Evolutionary conservation across 2,329 filamentous ascomycete species (phyloP).

Genomic region (Apiospora koreana): DNA sequence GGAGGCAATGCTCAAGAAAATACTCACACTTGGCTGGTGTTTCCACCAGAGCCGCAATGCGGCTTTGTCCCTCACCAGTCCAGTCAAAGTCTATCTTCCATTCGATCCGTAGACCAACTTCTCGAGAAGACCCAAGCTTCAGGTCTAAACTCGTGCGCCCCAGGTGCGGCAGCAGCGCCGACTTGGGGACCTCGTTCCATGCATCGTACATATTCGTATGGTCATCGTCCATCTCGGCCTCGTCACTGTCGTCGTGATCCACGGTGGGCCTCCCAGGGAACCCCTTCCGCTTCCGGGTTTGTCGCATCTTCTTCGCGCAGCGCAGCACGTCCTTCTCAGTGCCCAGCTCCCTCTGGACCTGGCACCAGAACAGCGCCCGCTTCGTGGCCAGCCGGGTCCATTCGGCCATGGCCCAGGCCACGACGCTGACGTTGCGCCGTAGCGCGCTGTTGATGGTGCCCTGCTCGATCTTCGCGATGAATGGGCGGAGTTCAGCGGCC

Average conservation of each 20-base stretch:
- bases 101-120: conserved; percentile 48
- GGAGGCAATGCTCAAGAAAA: not conserved
- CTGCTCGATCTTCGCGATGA: conserved; percentile 46
- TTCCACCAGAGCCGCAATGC: conserved; percentile 54
- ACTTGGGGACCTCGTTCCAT: conserved; percentile 29
- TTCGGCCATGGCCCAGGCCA: conserved; percentile 68
- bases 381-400: conserved; percentile 64
- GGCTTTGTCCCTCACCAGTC: conserved; percentile 69
- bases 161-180: conserved; percentile 54
- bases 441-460: conserved; percentile 44
- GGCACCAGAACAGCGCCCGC: conserved; percentile 64
- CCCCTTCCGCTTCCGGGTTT: conserved; percentile 24
- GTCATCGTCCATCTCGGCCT: conserved; percentile 21
- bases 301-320: conserved; percentile 33
- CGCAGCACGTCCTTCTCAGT: conserved; percentile 33
- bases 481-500: conserved; percentile 57
- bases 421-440: conserved; percentile 57
- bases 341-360: conserved; percentile 50
- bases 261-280: conserved; percentile 18
- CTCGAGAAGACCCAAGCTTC: conserved; percentile 34
- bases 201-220: conserved; percentile 15
- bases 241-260: conserved; percentile 22
- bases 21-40: conserved; percentile 66
- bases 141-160: conserved; percentile 53
- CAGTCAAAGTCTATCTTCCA: conserved; percentile 71